Percentiles rank a stretch among this genome's conserved stretches.
Evolutionary conservation across 2,329 filamentous ascomycete species (phyloP).

Genomic region (Tetracladium maxilliforme): DNA sequence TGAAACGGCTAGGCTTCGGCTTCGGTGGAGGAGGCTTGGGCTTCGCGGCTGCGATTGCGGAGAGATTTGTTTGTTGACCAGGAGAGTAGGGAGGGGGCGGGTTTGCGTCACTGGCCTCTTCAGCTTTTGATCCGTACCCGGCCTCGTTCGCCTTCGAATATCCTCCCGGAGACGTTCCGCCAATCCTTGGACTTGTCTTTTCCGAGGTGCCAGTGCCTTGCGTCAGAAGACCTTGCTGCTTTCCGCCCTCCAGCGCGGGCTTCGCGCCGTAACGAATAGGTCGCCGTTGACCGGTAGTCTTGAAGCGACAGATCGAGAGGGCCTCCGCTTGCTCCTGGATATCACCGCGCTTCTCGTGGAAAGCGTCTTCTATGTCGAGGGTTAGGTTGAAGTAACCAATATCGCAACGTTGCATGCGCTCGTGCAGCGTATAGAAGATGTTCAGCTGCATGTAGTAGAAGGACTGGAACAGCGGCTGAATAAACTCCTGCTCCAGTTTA

Average conservation of each 20-base stretch:
- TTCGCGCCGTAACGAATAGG: slow-evolving; percentile 13
- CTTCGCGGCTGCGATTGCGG: slow-evolving; percentile 24
- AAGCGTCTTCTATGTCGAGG: slow-evolving; percentile 82
- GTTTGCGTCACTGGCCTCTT: no score
- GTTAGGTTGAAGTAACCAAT: slow-evolving; percentile 96
- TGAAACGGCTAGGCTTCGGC: slow-evolving; percentile 66
- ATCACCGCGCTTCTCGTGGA: slow-evolving; percentile 75
- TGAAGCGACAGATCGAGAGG: slow-evolving; percentile 79
- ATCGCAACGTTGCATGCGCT: slow-evolving; percentile 93
- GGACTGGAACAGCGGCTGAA: slow-evolving; percentile 90
- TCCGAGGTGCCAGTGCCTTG: no score
- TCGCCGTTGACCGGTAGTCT: slow-evolving; percentile 61
- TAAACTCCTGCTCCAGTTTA: slow-evolving; percentile 80
- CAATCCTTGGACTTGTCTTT: no score
- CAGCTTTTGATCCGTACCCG: no score
- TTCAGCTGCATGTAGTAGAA: slow-evolving; percentile 99
- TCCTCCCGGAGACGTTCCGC: no score
- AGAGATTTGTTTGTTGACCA: slow-evolving; percentile 16
- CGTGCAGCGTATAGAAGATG: slow-evolving; percentile 95
- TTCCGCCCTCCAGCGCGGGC: no score
- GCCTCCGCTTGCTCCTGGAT: slow-evolving; percentile 75
- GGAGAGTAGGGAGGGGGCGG: slow-evolving; percentile 61
- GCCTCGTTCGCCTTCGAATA: no score
- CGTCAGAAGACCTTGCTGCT: no score
- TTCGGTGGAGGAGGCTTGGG: slow-evolving; percentile 61